These are phyloP conservation scores for Colletotrichum sp. DNA, from an alignment of 2,329 filamentous ascomycete genomes.

Conservation along the genomic window DNA sequence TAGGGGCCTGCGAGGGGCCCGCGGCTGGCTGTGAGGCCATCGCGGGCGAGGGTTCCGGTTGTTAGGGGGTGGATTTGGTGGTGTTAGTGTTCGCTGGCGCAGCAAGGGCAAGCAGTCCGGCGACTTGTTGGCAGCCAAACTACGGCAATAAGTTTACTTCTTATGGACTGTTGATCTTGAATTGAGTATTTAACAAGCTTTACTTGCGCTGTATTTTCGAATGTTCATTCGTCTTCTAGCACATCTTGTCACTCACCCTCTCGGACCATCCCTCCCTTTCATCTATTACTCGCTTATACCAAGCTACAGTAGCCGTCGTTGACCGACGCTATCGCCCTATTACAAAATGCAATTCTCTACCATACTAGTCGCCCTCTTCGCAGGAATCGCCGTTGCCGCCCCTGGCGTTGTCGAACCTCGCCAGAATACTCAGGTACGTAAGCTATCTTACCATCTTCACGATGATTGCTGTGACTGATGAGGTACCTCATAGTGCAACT, in stretches of 20 bases:
- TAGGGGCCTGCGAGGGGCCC: too few relatives aligned
- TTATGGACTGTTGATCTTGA: background rate
- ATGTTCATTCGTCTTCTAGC: background rate
- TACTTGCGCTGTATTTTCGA: background rate
- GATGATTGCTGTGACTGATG: background rate
- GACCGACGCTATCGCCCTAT: background rate
- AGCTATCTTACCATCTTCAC: fast-evolving
- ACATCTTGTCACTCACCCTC: background rate
- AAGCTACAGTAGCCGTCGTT: background rate
- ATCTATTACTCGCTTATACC: background rate
- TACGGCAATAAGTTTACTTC: background rate
- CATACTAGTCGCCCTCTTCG: background rate
- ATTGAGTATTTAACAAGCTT: background rate
- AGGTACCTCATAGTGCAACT: background rate
- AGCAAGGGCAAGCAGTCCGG: too few relatives aligned
- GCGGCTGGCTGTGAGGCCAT: too few relatives aligned
- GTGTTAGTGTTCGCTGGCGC: too few relatives aligned
- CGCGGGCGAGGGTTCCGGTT: too few relatives aligned
- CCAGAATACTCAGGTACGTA: background rate
- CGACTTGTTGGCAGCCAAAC: background rate
- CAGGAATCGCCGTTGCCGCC: background rate
- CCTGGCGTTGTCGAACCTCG: background rate
- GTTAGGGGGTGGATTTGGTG: too few relatives aligned
- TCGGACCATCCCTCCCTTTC: background rate
- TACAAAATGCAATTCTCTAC: background rate